Conservation (phyloP, 768 basidiomycete species). For the Leccinum truebloodii region DNA sequence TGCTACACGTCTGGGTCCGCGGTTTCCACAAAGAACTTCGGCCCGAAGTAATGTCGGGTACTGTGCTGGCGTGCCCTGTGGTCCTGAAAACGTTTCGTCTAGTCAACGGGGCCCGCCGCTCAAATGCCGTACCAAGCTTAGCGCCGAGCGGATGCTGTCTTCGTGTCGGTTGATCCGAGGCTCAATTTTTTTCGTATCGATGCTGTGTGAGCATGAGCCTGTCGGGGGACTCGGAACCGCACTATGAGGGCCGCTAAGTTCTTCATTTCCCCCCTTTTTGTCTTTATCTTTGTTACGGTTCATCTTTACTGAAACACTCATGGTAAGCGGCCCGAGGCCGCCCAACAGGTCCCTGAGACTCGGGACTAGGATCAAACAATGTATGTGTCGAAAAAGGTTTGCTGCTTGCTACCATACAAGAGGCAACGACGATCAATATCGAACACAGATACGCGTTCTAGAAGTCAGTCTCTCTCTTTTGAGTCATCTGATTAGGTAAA, state of each 20-base stretch:
- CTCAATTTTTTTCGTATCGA: not conserved
- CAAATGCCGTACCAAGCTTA: not conserved
- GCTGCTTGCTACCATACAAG: not conserved
- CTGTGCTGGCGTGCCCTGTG: not conserved
- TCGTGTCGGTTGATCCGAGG: not conserved
- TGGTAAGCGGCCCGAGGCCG: not conserved
- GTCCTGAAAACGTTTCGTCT: not conserved
- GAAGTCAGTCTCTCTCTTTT: not conserved
- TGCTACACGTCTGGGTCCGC: not conserved
- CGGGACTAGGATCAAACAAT: not conserved
- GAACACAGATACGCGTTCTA: not conserved
- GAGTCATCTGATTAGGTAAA: not conserved
- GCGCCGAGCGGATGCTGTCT: not conserved
- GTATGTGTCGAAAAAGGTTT: not conserved
- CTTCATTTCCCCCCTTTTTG: not conserved
- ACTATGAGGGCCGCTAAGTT: not conserved
- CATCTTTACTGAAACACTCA: not conserved
- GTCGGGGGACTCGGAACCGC: not conserved
- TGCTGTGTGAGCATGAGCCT: not conserved
- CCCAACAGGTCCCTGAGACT: not conserved
- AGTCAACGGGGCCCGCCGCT: not conserved
- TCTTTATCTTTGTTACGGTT: not conserved
- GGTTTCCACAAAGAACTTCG: not conserved
- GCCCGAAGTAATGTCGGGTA: not conserved
- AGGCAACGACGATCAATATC: not conserved